Percentiles rank a stretch among this genome's conserved stretches.
Evolutionary conservation across 1,284 basidiomycete species (phyloP).

Genomic region (Porodaedalea pini): DNA sequence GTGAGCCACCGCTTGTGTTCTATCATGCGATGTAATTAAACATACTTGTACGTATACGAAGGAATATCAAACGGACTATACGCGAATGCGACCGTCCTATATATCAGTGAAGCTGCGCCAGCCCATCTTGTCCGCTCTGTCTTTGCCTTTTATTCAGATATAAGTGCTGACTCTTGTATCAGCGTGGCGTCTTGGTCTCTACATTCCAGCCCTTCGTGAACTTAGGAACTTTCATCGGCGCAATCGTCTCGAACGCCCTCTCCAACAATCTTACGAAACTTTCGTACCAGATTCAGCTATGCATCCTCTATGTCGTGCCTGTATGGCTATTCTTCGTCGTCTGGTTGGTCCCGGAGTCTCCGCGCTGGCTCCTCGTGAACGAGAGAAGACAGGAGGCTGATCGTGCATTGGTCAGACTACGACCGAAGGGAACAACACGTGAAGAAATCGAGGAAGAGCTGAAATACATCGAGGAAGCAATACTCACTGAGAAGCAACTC

Average conservation of each 20-base stretch:
- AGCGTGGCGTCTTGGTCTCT: conserved; percentile 19
- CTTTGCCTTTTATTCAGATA: not conserved
- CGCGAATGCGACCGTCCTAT: conserved; percentile 23
- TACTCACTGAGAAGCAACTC: conserved; percentile 11
- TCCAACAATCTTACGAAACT: conserved; percentile 21
- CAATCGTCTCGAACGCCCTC: conserved; percentile 22
- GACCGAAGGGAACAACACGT: conserved; percentile 13
- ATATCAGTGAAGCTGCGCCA: conserved; percentile 20
- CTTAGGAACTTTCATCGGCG: conserved; percentile 20
- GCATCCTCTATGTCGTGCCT: conserved; percentile 22
- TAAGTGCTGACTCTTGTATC: not conserved
- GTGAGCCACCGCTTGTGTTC: not conserved
- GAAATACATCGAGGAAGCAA: conserved; percentile 16
- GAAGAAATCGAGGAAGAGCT: conserved; percentile 21
- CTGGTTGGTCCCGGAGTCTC: conserved; percentile 22
- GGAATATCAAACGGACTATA: conserved; percentile 22
- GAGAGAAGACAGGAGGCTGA: conserved; percentile 17
- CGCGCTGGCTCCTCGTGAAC: conserved; percentile 21
- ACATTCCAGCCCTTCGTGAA: conserved; percentile 23
- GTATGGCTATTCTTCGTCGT: conserved; percentile 20
- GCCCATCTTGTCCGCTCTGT: conserved; percentile 14
- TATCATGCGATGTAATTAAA: not conserved
- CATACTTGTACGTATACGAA: not conserved
- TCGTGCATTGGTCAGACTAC: conserved; percentile 13
- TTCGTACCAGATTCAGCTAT: conserved; percentile 22